Base-by-base conservation (phyloP, 129 eudicot species). In the Flaveria bidentis region DNA sequence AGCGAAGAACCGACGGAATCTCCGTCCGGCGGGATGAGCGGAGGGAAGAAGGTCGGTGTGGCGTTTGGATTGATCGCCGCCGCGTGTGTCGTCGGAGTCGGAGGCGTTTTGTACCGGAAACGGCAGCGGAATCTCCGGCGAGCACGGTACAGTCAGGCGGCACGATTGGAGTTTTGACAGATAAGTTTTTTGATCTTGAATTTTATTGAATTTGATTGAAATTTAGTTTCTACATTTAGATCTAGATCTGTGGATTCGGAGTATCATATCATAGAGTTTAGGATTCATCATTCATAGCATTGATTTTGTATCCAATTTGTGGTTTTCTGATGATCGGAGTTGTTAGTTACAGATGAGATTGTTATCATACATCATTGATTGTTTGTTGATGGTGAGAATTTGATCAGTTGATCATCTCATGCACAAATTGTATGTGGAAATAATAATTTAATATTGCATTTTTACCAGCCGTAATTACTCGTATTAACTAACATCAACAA, bases 21-120 rank as follows among this genome's bases (percentile, higher is more conserved):
- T 71, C 30, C 84, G 13, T 53, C 76, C 18, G 65, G 72, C 6
- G 91, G 95, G 9, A 65, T 84, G 89, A 86, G 77, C 14, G 84
- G 72, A 0, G 95, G 91, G 30, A 80, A 86, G 74, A 89, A 89
- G 75, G 87, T 82, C 9, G 95, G 91, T 1, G 61, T 84, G 42
- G 91, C 89, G 9, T 14, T 89, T 16, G 95, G 89, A 61, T 83
- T 86, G 5, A 72, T 89, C 6, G 89, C 84, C 1, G 87, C 78
- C 1, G 89, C 78, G 39, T 66, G 82, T 58, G 56, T 82, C 4
- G 83, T 84, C 0, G 87, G 78, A 15, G 23, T 84, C 23, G 89
- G 84, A 20, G 89, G 82, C n/a, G 49, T 84, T 44, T 42, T 89
- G 78, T 86, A 80, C 79, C 77, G 74, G 84, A 89, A 89, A 63